phyloP scores from a whole-genome alignment of 176 grass and related monocot species.

The Dendrocalamus sinicus region DNA sequence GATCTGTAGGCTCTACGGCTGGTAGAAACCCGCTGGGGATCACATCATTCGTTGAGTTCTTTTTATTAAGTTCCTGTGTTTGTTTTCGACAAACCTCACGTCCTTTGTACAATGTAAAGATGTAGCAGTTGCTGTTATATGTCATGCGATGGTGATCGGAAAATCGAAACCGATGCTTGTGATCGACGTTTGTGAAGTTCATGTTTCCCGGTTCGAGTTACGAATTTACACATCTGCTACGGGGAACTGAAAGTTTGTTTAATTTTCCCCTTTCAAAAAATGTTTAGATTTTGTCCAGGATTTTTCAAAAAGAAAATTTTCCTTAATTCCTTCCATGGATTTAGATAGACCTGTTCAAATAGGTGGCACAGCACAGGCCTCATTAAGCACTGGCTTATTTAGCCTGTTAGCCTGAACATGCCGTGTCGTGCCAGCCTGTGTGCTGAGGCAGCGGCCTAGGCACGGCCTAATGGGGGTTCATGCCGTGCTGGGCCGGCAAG shows the following conservation, averaged over 20 bases:
- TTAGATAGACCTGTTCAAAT: no score
- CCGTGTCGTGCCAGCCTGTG: no score
- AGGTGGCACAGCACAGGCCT: no score
- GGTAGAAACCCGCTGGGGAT: constrained; percentile 37
- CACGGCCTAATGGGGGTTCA: no score
- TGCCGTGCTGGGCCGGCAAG: accelerated
- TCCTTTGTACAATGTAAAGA: not conserved
- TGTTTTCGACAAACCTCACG: not conserved
- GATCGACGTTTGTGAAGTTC: not conserved
- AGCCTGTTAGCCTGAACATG: no score
- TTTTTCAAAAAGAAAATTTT: no score
- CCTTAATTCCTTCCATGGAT: no score
- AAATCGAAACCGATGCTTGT: not conserved
- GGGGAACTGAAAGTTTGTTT: not conserved
- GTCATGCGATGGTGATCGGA: not conserved
- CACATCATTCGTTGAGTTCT: constrained; percentile 3
- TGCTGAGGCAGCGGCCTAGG: no score
- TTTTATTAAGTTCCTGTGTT: not conserved
- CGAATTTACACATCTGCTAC: not conserved
- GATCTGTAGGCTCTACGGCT: constrained; percentile 30
- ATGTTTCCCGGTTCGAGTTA: not conserved
- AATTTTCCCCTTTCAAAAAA: not conserved
- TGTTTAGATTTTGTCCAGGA: not conserved
- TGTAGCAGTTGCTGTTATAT: not conserved
- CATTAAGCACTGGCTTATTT: no score